Evolutionary conservation across 768 basidiomycete genomes (phyloP), one percentile per base, ranked within the genome.

Genomic region (Hygrophoropsis aurantiaca): DNA sequence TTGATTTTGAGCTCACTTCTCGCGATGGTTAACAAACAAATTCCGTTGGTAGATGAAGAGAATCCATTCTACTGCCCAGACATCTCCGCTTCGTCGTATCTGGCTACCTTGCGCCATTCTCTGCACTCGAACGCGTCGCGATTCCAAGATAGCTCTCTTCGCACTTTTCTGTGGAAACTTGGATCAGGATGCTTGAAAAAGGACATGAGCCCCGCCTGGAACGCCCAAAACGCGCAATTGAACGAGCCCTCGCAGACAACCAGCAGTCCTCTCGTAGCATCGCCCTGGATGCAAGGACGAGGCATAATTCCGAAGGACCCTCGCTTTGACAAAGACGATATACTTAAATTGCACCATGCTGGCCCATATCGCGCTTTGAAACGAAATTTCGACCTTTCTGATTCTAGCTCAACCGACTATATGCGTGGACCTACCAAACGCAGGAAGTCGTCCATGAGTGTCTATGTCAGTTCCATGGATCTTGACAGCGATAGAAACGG

Each of bases 51-150:
- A 21, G 79, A 82, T 62, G 58, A 69, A n/a, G 65, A 76, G 21
- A 83, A 84, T 47, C 81, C 82, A 5, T 67, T 77, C 35, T 83
- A 82, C 61, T 83, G 81, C 50, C 80, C 81, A 11, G 55, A 69
- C 19, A 47, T 81, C 9, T 64, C 78, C 44, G 74, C 79, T 10
- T 61, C 69, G 40, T 58, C 67, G 23, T 82, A 75, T 58, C 63
- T 81, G 46, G 60, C 71, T 43, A 70, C 65, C 42, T 61, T 82
- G 20, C 74, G 74, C n/a, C 65, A 59, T 32, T 56, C 58, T 48
- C 47, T 54, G 40, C 59, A 56, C 45, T 46, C 51, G 42, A 41
- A 49, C 58, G 33, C 49, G n/a, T 42, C 18, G 42, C 13, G 24
- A 34, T 38, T 44, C 16, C 40, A 52, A 44, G 39, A 50, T 33